Evolutionary conservation across 192 early-diverging fungal genomes (phyloP).

Genomic region (Phycomyces blakesleeanus): DNA sequence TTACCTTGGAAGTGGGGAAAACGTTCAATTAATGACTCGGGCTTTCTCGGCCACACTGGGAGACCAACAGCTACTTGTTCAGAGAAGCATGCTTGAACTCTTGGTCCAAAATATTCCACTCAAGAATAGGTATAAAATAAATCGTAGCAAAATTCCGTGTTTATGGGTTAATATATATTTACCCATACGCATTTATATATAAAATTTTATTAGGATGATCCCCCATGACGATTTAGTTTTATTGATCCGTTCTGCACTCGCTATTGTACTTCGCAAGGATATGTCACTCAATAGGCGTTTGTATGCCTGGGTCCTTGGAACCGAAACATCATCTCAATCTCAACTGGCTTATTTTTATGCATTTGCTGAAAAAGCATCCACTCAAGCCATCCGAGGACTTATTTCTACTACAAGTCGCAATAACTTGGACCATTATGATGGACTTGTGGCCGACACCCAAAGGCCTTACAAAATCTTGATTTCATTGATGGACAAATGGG

Average conservation of each 20-base stretch:
- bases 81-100: constrained; percentile 79
- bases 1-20: constrained; percentile 56
- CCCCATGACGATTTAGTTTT: constrained; percentile 61
- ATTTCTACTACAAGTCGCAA: constrained; percentile 24
- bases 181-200: no score
- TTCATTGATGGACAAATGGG: constrained; percentile 82
- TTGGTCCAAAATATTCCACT: constrained; percentile 70
- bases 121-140: constrained; percentile 55
- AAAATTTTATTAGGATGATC: constrained; percentile 52
- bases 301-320: constrained; percentile 87
- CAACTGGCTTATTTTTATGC: constrained; percentile 50
- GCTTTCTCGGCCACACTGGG: constrained; percentile 69
- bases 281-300: constrained; percentile 91
- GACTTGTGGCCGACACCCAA: constrained; percentile 40
- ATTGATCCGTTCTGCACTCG: constrained; percentile 67
- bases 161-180: no score
- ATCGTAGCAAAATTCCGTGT: no score
- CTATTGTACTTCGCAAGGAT: constrained; percentile 83
- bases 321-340: constrained; percentile 22
- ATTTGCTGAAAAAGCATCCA: constrained; percentile 47
- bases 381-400: constrained; percentile 54
- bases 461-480: constrained; percentile 78
- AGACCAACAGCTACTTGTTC: constrained; percentile 78
- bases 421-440: background rate
- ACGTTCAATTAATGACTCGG: constrained; percentile 65